A percentile compares a stretch with the other conserved stretches of the same genome.
Evolutionary conservation across 139 green algal species (phyloP).

Genomic region (Tetraselmis striata): DNA sequence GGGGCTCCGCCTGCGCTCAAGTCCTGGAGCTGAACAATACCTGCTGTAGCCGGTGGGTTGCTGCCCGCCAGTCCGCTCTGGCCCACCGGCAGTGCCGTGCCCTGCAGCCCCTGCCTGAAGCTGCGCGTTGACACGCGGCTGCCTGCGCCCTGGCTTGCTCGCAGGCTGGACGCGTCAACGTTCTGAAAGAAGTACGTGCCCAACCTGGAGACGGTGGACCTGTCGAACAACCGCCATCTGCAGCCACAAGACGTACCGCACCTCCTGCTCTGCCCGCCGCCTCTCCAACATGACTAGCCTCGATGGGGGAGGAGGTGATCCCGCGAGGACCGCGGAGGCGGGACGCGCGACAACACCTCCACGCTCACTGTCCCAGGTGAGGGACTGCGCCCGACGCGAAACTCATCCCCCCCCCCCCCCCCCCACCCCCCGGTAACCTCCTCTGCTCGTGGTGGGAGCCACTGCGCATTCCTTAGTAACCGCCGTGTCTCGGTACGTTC

Average conservation of each 20-base stretch:
- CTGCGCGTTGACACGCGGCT: too few species aligned
- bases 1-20: slow-evolving; percentile 21
- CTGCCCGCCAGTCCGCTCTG: background rate
- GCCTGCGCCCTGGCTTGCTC: too few species aligned
- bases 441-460: too few species aligned
- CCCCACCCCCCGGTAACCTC: too few species aligned
- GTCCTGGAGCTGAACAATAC: slow-evolving; percentile 48
- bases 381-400: too few species aligned
- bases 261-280: slow-evolving; percentile 21
- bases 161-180: slow-evolving; percentile 44
- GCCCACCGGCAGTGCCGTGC: background rate
- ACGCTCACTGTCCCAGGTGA: background rate
- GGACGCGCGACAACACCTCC: background rate
- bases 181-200: slow-evolving; percentile 49
- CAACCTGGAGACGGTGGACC: slow-evolving; percentile 46
- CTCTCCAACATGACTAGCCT: slow-evolving; percentile 23
- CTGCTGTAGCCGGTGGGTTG: slow-evolving; percentile 28
- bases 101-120: background rate
- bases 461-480: too few species aligned
- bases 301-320: slow-evolving; percentile 17
- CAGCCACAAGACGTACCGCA: slow-evolving; percentile 44
- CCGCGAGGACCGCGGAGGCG: slow-evolving; percentile 13
- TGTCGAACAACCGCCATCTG: slow-evolving; percentile 45
- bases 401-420: too few species aligned
- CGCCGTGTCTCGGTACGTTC: too few species aligned